Evolutionary conservation across 176 grass and related monocot genomes (phyloP).

Genomic region (Secale cereale): DNA sequence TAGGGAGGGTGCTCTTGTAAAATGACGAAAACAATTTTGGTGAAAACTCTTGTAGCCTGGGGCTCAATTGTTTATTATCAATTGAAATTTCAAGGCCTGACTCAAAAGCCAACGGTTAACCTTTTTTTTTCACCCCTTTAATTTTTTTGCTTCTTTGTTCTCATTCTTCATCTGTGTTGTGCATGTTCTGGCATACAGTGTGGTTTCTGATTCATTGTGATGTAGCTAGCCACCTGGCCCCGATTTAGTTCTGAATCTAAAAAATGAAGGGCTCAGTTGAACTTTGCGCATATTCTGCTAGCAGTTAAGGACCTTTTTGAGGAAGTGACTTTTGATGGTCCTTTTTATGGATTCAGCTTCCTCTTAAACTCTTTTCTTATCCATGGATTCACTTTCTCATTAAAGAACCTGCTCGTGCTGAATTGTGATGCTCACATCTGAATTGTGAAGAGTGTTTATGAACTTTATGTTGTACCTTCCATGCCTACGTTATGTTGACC

Average conservation of each 20-base stretch:
- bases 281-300: not conserved
- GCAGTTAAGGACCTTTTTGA: too few relatives aligned
- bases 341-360: not conserved
- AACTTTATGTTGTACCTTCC: not conserved
- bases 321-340: not conserved
- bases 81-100: not conserved
- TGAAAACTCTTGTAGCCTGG: not conserved
- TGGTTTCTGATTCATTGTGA: not conserved
- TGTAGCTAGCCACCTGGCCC: not conserved
- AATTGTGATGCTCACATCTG: constrained; percentile 9
- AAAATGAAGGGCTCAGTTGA: not conserved
- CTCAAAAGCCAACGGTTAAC: not conserved
- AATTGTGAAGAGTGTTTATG: not conserved
- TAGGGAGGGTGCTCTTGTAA: not conserved
- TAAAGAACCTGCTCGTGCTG: not conserved
- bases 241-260: not conserved
- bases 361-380: not conserved
- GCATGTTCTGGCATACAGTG: not conserved
- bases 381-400: not conserved
- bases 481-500: not conserved
- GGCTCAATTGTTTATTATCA: not conserved
- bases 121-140: not conserved
- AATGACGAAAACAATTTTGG: not conserved
- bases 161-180: not conserved
- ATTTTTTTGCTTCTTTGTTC: not conserved